phyloP scores from a whole-genome alignment of 2,329 filamentous ascomycete genomes.

The Aplosporella prunicola region DNA sequence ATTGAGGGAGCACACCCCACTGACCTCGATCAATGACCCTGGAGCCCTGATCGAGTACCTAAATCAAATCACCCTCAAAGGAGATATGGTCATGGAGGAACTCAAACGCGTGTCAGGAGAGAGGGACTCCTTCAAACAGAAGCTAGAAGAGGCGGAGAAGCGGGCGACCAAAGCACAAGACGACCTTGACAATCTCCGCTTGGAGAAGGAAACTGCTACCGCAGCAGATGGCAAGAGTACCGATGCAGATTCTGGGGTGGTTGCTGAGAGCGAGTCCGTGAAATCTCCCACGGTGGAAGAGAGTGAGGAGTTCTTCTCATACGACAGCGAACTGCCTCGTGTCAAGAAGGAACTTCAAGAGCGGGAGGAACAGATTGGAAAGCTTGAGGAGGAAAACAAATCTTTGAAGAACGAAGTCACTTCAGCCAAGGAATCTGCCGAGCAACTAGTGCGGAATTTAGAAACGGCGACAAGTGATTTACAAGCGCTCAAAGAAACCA shows the following conservation, averaged over 20 bases:
- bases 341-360: constrained; percentile 66
- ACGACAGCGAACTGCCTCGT: constrained; percentile 75
- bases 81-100: constrained; percentile 90
- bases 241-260: constrained; percentile 7
- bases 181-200: constrained; percentile 47
- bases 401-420: constrained; percentile 61
- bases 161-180: constrained; percentile 52
- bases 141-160: constrained; percentile 59
- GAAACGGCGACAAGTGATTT: constrained; percentile 60
- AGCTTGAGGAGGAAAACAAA: constrained; percentile 59
- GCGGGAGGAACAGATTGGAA: constrained; percentile 60
- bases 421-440: constrained; percentile 56
- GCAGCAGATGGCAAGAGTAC: constrained; percentile 4
- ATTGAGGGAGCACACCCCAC: constrained; percentile 82
- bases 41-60: constrained; percentile 81
- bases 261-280: too few relatives aligned
- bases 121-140: constrained; percentile 69
- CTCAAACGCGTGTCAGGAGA: constrained; percentile 78
- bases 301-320: constrained; percentile 79
- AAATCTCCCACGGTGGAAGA: constrained; percentile 22
- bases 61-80: constrained; percentile 73
- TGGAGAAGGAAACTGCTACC: constrained; percentile 22
- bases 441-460: constrained; percentile 44
- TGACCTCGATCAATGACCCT: constrained; percentile 81
- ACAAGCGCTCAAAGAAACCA: constrained; percentile 43